Conservation (phyloP, 805 yeast species). For the Barnettozyma vustinii region DNA sequence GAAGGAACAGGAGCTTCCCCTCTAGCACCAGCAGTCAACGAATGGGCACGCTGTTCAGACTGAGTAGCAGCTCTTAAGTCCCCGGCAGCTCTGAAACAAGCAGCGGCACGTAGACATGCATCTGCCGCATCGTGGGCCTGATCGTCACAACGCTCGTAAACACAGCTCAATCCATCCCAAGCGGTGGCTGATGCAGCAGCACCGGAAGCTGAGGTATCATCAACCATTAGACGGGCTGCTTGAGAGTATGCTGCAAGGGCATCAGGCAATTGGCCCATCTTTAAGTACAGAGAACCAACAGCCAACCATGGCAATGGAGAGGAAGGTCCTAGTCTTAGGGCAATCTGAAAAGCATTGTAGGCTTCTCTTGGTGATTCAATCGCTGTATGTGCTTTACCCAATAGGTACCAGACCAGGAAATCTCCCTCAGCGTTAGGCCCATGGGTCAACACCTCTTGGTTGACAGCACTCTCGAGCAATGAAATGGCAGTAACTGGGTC, state of each 20-base stretch:
- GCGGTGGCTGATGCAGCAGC: slow-evolving; percentile 44
- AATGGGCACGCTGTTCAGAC: slow-evolving; percentile 40
- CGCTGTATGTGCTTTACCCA: slow-evolving; percentile 47
- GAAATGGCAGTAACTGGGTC: slow-evolving; percentile 34
- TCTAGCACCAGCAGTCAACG: slow-evolving; percentile 36
- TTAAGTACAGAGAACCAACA: slow-evolving; percentile 55
- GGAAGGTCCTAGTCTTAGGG: slow-evolving; percentile 45
- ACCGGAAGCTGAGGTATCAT: slow-evolving; percentile 37
- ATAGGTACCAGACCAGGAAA: slow-evolving; percentile 50
- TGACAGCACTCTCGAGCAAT: slow-evolving; percentile 30
- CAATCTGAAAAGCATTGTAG: slow-evolving; percentile 50
- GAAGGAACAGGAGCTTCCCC: slow-evolving; percentile 42
- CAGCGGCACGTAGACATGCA: slow-evolving; percentile 48
- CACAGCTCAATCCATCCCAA: slow-evolving; percentile 61
- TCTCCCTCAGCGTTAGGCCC: slow-evolving; percentile 30
- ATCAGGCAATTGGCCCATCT: slow-evolving; percentile 55
- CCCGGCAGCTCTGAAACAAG: slow-evolving; percentile 43
- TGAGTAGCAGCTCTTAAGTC: slow-evolving; percentile 36
- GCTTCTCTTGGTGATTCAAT: slow-evolving; percentile 44
- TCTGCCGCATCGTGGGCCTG: slow-evolving; percentile 56
- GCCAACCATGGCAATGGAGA: slow-evolving; percentile 64
- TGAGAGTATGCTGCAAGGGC: slow-evolving; percentile 65
- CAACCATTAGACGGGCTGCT: slow-evolving; percentile 48
- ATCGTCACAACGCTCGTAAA: slow-evolving; percentile 58
- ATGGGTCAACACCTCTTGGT: slow-evolving; percentile 14